Evolutionary conservation across 2,329 filamentous ascomycete species (phyloP).

Genomic region (Corniculantispora saksenae): DNA sequence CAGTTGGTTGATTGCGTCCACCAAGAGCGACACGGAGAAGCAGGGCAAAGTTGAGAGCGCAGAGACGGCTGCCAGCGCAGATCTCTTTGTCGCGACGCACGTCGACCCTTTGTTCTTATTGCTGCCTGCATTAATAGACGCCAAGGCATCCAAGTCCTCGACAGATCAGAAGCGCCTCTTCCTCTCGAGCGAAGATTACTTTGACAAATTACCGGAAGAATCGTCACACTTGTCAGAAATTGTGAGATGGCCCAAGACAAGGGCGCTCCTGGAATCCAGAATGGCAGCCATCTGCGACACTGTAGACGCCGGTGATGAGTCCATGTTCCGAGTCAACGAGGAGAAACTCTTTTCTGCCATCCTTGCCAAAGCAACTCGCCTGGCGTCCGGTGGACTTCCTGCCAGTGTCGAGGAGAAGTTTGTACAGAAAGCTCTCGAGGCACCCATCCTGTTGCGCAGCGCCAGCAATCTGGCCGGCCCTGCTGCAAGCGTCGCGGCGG

Average conservation of each 20-base stretch:
- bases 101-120: constrained; percentile 84
- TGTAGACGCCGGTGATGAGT: constrained; percentile 80
- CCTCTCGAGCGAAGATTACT: constrained; percentile 69
- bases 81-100: constrained; percentile 80
- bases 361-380: constrained; percentile 68
- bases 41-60: constrained; percentile 36
- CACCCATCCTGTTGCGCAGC: constrained; percentile 70
- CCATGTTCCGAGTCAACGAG: constrained; percentile 78
- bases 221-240: constrained; percentile 62
- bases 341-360: constrained; percentile 68
- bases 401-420: constrained; percentile 84
- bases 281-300: constrained; percentile 76
- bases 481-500: not conserved
- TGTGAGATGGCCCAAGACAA: constrained; percentile 49
- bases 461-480: constrained; percentile 32
- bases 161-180: constrained; percentile 62
- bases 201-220: constrained; percentile 60
- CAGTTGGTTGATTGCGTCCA: constrained; percentile 61
- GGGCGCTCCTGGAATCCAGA: constrained; percentile 59
- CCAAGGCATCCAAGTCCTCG: constrained; percentile 40
- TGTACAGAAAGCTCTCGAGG: constrained; percentile 72
- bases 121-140: constrained; percentile 66
- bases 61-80: constrained; percentile 62
- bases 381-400: constrained; percentile 68
- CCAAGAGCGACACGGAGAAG: constrained; percentile 4